These are phyloP conservation scores for Melaleuca alternifolia DNA, from an alignment of 345 rosid species.

Conservation along the genomic window DNA sequence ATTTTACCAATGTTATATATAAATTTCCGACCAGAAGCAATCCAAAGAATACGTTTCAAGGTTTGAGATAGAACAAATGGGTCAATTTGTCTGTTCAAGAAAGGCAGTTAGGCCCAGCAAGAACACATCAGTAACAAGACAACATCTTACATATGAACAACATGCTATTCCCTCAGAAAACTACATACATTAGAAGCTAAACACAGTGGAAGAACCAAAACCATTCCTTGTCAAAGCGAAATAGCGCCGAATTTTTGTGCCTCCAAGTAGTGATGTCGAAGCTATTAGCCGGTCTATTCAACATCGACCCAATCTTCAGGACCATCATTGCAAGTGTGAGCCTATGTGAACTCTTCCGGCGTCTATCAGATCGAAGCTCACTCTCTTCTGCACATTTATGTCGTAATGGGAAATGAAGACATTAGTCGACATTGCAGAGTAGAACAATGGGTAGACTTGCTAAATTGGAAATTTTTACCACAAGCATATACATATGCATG, in stretches of 20 bases:
- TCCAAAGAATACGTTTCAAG: no score
- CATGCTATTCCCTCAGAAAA: background rate
- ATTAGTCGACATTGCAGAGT: background rate
- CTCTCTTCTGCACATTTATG: slow-evolving; percentile 22
- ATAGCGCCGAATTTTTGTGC: background rate
- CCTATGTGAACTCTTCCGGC: background rate
- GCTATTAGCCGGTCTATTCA: background rate
- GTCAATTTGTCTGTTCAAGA: background rate
- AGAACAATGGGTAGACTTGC: background rate
- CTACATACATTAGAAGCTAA: background rate
- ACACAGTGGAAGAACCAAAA: background rate
- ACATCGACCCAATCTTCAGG: background rate
- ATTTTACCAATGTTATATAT: no score
- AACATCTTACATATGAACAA: background rate
- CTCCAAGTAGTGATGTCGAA: background rate
- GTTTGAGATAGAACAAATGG: background rate
- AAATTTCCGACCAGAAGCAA: no score
- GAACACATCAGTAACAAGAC: background rate
- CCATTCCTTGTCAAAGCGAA: background rate
- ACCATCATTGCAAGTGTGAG: background rate
- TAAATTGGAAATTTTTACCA: background rate
- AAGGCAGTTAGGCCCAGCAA: background rate
- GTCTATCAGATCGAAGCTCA: slow-evolving; percentile 11
- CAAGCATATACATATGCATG: background rate
- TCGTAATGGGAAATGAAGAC: background rate